Conservation (phyloP, 495 filamentous ascomycete species). For the Hypoxylon trugodes region DNA sequence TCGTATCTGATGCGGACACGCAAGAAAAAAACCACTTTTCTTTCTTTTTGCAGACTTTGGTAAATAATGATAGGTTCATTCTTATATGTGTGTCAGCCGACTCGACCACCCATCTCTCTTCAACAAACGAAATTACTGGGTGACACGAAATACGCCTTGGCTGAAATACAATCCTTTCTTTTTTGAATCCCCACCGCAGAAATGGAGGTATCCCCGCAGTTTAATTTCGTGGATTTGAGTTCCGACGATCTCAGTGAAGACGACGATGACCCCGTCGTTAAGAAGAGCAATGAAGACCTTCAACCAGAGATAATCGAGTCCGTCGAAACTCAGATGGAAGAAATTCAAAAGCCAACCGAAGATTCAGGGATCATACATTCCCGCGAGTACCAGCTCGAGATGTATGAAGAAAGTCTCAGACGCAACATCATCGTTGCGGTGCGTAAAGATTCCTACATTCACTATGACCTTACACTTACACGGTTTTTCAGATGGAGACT, state of each 20-base stretch:
- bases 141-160: background rate
- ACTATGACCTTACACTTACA: conserved; percentile 1
- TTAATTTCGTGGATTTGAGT: background rate
- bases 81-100: background rate
- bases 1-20: background rate
- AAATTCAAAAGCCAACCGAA: background rate
- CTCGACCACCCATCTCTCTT: background rate
- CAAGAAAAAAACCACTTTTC: background rate
- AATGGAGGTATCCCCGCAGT: background rate
- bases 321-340: background rate
- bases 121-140: background rate
- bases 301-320: background rate
- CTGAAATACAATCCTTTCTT: background rate
- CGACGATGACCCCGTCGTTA: background rate
- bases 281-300: conserved; percentile 3
- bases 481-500: conserved; percentile 78
- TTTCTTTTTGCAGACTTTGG: conserved; percentile 1
- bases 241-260: conserved; percentile 9
- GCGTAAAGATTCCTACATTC: conserved; percentile 37
- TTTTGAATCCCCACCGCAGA: background rate
- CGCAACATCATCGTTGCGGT: conserved; percentile 87
- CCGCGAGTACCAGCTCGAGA: conserved; percentile 87
- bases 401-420: conserved; percentile 83
- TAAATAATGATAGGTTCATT: background rate
- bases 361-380: conserved; percentile 50